phyloP scores from a whole-genome alignment of 805 yeast species.

The Yamadazyma ubonensis region DNA sequence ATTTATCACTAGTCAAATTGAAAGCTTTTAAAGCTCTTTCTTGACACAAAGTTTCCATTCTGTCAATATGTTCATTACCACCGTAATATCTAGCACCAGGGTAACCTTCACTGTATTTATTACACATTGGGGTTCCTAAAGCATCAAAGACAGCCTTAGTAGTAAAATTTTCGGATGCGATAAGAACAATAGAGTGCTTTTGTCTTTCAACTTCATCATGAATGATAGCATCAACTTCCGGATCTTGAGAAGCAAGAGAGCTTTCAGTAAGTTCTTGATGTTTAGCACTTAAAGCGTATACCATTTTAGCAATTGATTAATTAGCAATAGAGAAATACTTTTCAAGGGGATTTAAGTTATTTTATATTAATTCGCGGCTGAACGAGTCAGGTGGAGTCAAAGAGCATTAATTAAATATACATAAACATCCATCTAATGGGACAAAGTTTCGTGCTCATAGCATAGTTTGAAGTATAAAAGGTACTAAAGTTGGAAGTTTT shows the following conservation, averaged over 20 bases:
- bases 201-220: conserved; percentile 80
- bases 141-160: conserved; percentile 92
- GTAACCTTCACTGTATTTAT: conserved; percentile 97
- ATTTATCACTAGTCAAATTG: conserved; percentile 66
- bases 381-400: conserved; percentile 8
- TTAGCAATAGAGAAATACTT: neutral
- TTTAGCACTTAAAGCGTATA: conserved; percentile 48
- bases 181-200: conserved; percentile 85
- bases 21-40: conserved; percentile 87
- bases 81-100: conserved; percentile 98
- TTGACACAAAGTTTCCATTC: conserved; percentile 87
- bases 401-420: conserved; percentile 1
- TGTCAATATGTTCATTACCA: conserved; percentile 93
- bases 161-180: conserved; percentile 96
- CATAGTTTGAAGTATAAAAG: neutral
- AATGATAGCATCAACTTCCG: conserved; percentile 80
- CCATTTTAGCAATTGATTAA: conserved; percentile 23
- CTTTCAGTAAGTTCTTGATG: conserved; percentile 58
- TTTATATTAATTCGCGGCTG: conserved; percentile 4
- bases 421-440: neutral
- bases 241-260: conserved; percentile 68
- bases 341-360: conserved; percentile 1
- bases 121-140: conserved; percentile 94
- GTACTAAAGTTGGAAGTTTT: neutral
- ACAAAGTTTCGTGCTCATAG: too few relatives aligned